Base-by-base conservation (phyloP, 805 yeast genomes). In the Zygotorulaspora sp. region DNA sequence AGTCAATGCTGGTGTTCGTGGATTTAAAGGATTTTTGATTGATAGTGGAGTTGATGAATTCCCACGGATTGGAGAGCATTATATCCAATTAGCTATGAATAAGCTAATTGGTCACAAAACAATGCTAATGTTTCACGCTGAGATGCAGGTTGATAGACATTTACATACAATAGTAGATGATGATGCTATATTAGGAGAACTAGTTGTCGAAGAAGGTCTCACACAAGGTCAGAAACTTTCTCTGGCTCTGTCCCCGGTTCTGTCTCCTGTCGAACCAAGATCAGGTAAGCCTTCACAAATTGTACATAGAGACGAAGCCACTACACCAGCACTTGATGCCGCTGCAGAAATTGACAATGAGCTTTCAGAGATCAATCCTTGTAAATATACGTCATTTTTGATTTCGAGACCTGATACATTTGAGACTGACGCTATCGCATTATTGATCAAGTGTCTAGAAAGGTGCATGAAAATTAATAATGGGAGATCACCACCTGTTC, bases 1-100 rank as follows among this genome's bases (percentile, higher is more conserved):
- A 53, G 79, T 88, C 43, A 64, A 78, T 40, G 78, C 84, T 45
- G 97, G 97, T 33, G 96, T 90, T 5, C 71, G 96, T 30, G 97
- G 97, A 1, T 89, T 89, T 68, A 89, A 89, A 60, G 92, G 95
- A 21, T 90, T 89, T 52, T 63, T 90, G 65, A 87, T 89, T 54
- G 95, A 89, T 48, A 81, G 92, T 30, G 96, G 97, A n/a, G 97
- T 90, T 14, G 95, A 87, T 36, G 97, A 89, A 62, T 89, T 90
- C 60, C 97, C 97, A 1, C 85, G 83, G 47, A 81, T 89, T 36
- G 71, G 69, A 26, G 74, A 82, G 13, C 57, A 57, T 2, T 80
- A 87, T 55, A 81, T 90, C 32, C 67, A 72, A 27, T 56, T 67
- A 38, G 96, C 94, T 6, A 72, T 90, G 75, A 58, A 69, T 13